phyloP scores from a whole-genome alignment of 257 asterid species.

The Solanum peruvianum region DNA sequence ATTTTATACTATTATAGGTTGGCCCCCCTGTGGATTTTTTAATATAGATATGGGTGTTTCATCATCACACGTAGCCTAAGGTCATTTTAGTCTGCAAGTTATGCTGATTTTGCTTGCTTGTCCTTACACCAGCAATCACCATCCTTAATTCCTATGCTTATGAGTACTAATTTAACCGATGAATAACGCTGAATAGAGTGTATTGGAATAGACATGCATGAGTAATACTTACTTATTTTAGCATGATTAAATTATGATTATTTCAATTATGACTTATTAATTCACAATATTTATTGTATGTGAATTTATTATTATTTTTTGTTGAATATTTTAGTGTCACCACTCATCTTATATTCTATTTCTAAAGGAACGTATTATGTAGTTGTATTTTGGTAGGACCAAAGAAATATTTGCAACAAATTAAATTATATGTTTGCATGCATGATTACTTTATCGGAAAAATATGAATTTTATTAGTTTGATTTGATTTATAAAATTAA shows the following conservation, averaged over 20 bases:
- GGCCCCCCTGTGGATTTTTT: background rate
- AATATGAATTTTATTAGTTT: no score
- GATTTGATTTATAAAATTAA: background rate
- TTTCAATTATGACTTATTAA: no score
- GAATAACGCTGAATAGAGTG: background rate
- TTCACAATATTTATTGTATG: no score
- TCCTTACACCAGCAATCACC: background rate
- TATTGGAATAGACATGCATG: background rate
- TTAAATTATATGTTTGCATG: background rate
- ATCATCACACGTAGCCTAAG: background rate
- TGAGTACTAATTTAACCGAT: background rate
- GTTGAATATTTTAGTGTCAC: background rate
- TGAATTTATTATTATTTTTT: no score
- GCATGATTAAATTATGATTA: background rate
- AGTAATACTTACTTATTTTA: no score
- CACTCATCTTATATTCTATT: background rate
- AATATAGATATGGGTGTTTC: background rate
- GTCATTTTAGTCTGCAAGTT: background rate
- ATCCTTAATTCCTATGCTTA: background rate
- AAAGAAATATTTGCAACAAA: no score
- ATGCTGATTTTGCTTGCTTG: background rate
- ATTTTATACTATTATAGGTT: background rate
- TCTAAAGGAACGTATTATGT: no score
- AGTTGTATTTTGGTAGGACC: no score
- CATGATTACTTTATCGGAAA: background rate